Conservation (phyloP, 1,284 basidiomycete genomes). For the Marasmius sp. region DNA sequence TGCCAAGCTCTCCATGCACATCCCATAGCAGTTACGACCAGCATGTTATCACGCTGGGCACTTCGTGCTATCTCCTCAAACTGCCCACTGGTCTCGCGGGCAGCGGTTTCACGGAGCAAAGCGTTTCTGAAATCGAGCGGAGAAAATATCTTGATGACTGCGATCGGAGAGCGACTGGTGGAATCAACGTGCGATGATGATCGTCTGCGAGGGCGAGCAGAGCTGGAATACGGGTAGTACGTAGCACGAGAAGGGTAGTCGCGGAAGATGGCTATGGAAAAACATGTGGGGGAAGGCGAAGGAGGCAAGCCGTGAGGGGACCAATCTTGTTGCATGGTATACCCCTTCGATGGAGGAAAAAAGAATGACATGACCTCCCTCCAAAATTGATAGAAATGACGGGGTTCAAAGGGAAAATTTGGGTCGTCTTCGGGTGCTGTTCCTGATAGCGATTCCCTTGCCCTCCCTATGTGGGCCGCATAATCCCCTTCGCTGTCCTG, state of each 20-base stretch:
- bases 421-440: background rate
- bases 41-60: background rate
- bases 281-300: background rate
- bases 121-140: constrained; percentile 5
- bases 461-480: background rate
- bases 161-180: background rate
- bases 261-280: background rate
- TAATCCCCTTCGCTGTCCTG: background rate
- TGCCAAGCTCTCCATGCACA: constrained; percentile 1
- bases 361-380: background rate
- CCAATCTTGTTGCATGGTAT: background rate
- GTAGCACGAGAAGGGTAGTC: background rate
- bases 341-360: constrained; percentile 3
- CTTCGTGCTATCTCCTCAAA: background rate
- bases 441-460: background rate
- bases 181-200: background rate
- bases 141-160: constrained; percentile 3
- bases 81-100: background rate
- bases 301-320: background rate
- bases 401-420: background rate
- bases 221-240: background rate
- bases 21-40: constrained; percentile 7
- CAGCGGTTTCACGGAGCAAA: constrained; percentile 2
- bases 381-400: constrained; percentile 5
- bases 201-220: background rate